Evolutionary conservation across 2,329 filamentous ascomycete genomes (phyloP).

Genomic region (Nigrospora sphaerica): DNA sequence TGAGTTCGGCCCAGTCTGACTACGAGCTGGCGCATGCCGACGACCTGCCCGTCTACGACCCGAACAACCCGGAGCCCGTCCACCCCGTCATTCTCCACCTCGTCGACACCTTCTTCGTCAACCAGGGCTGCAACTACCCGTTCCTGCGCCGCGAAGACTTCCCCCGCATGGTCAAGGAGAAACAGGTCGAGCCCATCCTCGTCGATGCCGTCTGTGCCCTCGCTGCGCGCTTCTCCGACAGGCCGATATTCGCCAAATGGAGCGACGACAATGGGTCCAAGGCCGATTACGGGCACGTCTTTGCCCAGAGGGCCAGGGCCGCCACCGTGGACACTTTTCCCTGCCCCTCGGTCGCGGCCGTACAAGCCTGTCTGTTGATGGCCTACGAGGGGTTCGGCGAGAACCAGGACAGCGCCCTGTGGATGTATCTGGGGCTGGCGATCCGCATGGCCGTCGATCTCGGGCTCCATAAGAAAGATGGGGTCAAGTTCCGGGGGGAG

Average conservation of each 20-base stretch:
- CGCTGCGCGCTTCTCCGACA: slow-evolving; percentile 71
- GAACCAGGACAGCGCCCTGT: slow-evolving; percentile 80
- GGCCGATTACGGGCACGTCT: slow-evolving; percentile 68
- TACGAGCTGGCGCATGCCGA: slow-evolving; percentile 36
- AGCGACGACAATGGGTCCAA: slow-evolving; percentile 40
- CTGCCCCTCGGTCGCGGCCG: slow-evolving; percentile 74
- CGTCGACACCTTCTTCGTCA: slow-evolving; percentile 72
- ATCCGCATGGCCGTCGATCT: slow-evolving; percentile 79
- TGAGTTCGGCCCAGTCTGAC: slow-evolving; percentile 35
- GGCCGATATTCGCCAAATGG: slow-evolving; percentile 42
- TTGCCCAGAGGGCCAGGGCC: slow-evolving; percentile 76
- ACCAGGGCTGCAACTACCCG: slow-evolving; percentile 79
- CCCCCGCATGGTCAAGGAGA: slow-evolving; percentile 69
- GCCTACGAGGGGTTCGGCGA: slow-evolving; percentile 87
- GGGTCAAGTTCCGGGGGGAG: slow-evolving; percentile 55
- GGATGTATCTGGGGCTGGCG: slow-evolving; percentile 88
- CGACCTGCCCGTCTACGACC: slow-evolving; percentile 69
- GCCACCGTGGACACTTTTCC: slow-evolving; percentile 77
- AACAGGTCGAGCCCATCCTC: slow-evolving; percentile 74
- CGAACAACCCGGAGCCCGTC: slow-evolving; percentile 61
- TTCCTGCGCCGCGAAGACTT: slow-evolving; percentile 72
- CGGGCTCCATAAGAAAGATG: slow-evolving; percentile 75
- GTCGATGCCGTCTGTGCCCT: slow-evolving; percentile 82
- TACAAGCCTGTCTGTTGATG: slow-evolving; percentile 76
- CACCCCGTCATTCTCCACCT: slow-evolving; percentile 70